Evolutionary conservation across 352 stramenopile species (phyloP).

Genomic region (Phytopythium cucurbitacearum): DNA sequence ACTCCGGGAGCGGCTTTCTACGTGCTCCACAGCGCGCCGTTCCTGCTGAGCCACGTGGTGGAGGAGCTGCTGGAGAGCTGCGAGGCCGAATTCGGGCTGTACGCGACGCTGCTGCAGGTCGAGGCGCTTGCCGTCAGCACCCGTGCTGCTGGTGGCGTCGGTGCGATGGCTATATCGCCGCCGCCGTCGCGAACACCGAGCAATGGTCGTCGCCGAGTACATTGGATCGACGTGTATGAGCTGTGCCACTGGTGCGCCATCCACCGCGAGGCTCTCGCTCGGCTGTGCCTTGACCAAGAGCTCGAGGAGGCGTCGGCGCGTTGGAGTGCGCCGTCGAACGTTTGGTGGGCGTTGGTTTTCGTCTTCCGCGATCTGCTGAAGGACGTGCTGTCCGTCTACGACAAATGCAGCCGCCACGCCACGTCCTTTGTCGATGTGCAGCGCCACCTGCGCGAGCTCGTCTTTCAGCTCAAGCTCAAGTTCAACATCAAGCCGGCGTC

Average conservation of each 20-base stretch:
- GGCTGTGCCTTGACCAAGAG: slow-evolving; percentile 1
- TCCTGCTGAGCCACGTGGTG: slow-evolving; percentile 35
- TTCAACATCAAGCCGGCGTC: slow-evolving; percentile 39
- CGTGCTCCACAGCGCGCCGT: slow-evolving; percentile 34
- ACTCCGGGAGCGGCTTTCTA: slow-evolving; percentile 22
- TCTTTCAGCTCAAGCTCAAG: slow-evolving; percentile 46
- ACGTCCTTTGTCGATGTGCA: slow-evolving; percentile 34
- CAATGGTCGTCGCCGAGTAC: neutral
- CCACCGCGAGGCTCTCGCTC: slow-evolving; percentile 34
- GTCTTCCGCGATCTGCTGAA: slow-evolving; percentile 46
- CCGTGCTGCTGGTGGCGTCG: neutral
- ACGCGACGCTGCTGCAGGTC: slow-evolving; percentile 27
- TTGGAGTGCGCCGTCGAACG: slow-evolving; percentile 22
- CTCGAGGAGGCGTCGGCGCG: slow-evolving; percentile 6
- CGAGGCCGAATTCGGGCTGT: slow-evolving; percentile 31
- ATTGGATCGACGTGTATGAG: slow-evolving; percentile 36
- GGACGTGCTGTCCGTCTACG: slow-evolving; percentile 26
- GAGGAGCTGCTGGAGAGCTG: slow-evolving; percentile 41
- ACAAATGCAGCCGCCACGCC: slow-evolving; percentile 23
- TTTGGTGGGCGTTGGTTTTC: slow-evolving; percentile 42
- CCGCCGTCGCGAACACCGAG: slow-evolving; percentile 4
- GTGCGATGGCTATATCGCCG: neutral
- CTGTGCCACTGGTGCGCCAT: slow-evolving; percentile 40
- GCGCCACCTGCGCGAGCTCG: slow-evolving; percentile 34
- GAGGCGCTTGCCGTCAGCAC: slow-evolving; percentile 16